A percentile compares a stretch with the other conserved stretches of the same genome.
Evolutionary conservation across 257 asterid species (phyloP).

Genomic region (Fraxinus americana): DNA sequence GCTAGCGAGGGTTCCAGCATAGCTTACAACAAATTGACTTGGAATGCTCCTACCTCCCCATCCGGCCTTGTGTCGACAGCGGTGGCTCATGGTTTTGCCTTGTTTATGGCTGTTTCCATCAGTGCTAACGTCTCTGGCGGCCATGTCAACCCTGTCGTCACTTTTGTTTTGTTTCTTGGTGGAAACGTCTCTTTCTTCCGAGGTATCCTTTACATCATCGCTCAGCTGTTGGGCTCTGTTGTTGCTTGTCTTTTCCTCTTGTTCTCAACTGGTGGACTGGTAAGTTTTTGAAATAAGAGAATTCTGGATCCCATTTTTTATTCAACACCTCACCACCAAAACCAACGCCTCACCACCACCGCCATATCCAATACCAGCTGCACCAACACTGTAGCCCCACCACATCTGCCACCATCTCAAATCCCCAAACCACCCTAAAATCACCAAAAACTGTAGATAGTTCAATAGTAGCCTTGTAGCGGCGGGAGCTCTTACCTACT

Average conservation of each 20-base stretch:
- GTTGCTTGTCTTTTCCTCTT: constrained; percentile 60
- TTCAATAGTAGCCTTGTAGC: too few relatives aligned
- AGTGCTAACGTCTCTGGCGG: constrained; percentile 69
- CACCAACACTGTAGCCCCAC: too few relatives aligned
- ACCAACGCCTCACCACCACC: too few relatives aligned
- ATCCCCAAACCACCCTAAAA: too few relatives aligned
- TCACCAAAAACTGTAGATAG: too few relatives aligned
- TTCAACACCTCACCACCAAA: too few relatives aligned
- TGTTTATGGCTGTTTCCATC: constrained; percentile 56
- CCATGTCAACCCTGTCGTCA: constrained; percentile 75
- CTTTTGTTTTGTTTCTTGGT: constrained; percentile 63
- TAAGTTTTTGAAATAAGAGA: constrained; percentile 10
- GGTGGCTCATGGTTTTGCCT: constrained; percentile 50
- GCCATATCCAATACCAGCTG: too few relatives aligned
- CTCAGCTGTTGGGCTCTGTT: constrained; percentile 59
- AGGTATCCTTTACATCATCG: constrained; percentile 58
- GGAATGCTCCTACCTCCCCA: constrained; percentile 29
- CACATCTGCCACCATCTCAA: too few relatives aligned
- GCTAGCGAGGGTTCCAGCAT: constrained; percentile 66
- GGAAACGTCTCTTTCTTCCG: constrained; percentile 63
- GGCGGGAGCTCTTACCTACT: too few relatives aligned
- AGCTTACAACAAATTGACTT: constrained; percentile 55
- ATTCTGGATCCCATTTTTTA: not conserved
- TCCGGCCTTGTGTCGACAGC: constrained; percentile 57
- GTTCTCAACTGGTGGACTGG: constrained; percentile 58